phyloP scores from a whole-genome alignment of 352 stramenopile species.

The Phytophthora pistaciae region DNA sequence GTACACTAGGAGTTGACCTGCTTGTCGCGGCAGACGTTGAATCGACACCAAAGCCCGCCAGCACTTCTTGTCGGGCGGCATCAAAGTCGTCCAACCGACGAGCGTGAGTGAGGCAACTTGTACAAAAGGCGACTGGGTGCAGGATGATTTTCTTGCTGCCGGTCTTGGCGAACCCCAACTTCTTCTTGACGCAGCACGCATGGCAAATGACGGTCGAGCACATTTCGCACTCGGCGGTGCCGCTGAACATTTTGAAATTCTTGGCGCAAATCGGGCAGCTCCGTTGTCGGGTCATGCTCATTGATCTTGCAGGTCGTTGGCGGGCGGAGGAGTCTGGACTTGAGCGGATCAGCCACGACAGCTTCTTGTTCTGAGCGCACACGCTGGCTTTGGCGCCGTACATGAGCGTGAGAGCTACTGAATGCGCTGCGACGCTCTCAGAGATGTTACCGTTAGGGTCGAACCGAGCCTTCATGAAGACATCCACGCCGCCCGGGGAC shows the following conservation, averaged over 20 bases:
- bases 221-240: slow-evolving; percentile 30
- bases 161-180: slow-evolving; percentile 32
- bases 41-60: slow-evolving; percentile 15
- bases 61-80: slow-evolving; percentile 35
- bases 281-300: slow-evolving; percentile 19
- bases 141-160: slow-evolving; percentile 31
- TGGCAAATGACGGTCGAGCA: slow-evolving; percentile 39
- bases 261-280: slow-evolving; percentile 44
- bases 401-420: slow-evolving; percentile 35
- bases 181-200: slow-evolving; percentile 42
- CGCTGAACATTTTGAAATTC: slow-evolving; percentile 35
- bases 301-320: slow-evolving; percentile 15
- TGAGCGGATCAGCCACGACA: slow-evolving; percentile 44
- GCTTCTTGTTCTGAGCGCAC: slow-evolving; percentile 54
- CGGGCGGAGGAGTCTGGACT: slow-evolving; percentile 15
- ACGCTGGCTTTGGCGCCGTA: slow-evolving; percentile 31
- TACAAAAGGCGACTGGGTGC: slow-evolving; percentile 38
- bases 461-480: slow-evolving; percentile 47
- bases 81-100: slow-evolving; percentile 35
- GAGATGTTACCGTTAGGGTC: slow-evolving; percentile 39
- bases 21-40: slow-evolving; percentile 3
- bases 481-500: slow-evolving; percentile 28
- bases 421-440: slow-evolving; percentile 33
- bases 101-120: slow-evolving; percentile 35
- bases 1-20: slow-evolving; percentile 3